Evolutionary conservation across 805 yeast species (phyloP).

Genomic region (Sugiyamaella floridensis): DNA sequence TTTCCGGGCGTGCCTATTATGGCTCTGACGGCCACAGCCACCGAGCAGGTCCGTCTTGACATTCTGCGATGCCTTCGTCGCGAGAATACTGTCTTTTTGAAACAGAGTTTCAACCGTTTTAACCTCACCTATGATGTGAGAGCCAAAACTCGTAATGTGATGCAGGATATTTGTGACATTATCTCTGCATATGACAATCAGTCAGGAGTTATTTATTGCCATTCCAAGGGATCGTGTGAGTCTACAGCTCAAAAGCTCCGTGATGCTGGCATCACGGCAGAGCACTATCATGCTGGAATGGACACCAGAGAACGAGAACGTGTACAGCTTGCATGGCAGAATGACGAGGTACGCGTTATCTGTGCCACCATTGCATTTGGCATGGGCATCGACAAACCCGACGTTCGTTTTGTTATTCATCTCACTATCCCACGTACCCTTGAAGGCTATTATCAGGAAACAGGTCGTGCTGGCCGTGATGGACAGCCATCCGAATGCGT

Average conservation of each 20-base stretch:
- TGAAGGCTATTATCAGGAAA: slow-evolving; percentile 96
- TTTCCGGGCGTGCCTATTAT: slow-evolving; percentile 82
- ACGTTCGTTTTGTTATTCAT: slow-evolving; percentile 88
- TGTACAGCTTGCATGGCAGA: slow-evolving; percentile 83
- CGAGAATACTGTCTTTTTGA: slow-evolving; percentile 48
- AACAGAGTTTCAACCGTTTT: slow-evolving; percentile 87
- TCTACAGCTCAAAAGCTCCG: slow-evolving; percentile 58
- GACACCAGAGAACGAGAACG: slow-evolving; percentile 58
- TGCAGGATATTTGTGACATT: slow-evolving; percentile 51
- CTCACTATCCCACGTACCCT: slow-evolving; percentile 79
- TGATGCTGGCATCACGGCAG: slow-evolving; percentile 54
- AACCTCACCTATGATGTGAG: slow-evolving; percentile 75
- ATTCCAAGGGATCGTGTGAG: slow-evolving; percentile 84
- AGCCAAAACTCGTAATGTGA: slow-evolving; percentile 39
- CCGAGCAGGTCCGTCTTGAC: slow-evolving; percentile 80
- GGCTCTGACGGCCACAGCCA: slow-evolving; percentile 97
- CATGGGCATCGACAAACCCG: slow-evolving; percentile 97
- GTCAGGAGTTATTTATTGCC: slow-evolving; percentile 91
- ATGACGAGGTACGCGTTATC: slow-evolving; percentile 60
- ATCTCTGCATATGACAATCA: slow-evolving; percentile 43
- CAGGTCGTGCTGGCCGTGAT: slow-evolving; percentile 98
- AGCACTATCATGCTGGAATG: slow-evolving; percentile 95
- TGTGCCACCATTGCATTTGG: slow-evolving; percentile 99
- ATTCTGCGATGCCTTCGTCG: slow-evolving; percentile 71
- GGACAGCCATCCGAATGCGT: slow-evolving; percentile 78